Percentiles rank a stretch among this genome's conserved stretches.
Evolutionary conservation across 306 rosid genomes (phyloP).

Genomic region (Hippophae tibetana): DNA sequence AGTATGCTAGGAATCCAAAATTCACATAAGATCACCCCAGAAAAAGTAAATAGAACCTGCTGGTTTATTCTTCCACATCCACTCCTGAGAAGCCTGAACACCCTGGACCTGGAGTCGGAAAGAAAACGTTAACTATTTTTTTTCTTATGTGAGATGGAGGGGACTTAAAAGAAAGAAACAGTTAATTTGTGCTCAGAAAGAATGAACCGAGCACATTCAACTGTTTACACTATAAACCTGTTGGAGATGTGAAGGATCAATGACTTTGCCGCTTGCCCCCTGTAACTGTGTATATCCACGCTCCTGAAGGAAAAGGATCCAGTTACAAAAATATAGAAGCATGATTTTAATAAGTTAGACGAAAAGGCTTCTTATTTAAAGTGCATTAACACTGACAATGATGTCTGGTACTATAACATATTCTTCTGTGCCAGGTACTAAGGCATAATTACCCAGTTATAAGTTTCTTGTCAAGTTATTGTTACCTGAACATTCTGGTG

Average conservation of each 20-base stretch:
- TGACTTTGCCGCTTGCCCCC: slow-evolving; percentile 24
- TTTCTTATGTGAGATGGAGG: no score
- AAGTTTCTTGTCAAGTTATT: no score
- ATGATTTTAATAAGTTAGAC: no score
- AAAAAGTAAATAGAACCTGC: slow-evolving; percentile 46
- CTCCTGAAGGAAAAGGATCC: slow-evolving; percentile 24
- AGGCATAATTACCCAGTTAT: no score
- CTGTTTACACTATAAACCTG: slow-evolving; percentile 25
- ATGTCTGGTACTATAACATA: no score
- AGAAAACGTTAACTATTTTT: no score
- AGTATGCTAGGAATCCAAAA: neutral
- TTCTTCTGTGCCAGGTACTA: no score
- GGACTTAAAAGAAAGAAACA: slow-evolving; percentile 12
- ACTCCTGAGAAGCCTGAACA: slow-evolving; percentile 38
- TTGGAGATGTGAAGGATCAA: slow-evolving; percentile 46
- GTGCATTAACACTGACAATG: neutral
- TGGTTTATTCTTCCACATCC: slow-evolving; percentile 80
- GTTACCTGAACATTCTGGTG: slow-evolving; percentile 65
- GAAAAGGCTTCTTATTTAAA: neutral
- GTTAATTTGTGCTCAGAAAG: slow-evolving; percentile 9
- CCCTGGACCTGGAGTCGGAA: no score
- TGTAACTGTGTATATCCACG: slow-evolving; percentile 49
- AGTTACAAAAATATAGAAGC: neutral
- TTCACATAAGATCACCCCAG: slow-evolving; percentile 9
- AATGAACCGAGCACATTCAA: neutral